These are phyloP conservation scores for Fraxinus latifolia DNA, from an alignment of 305 asterid species.

Conservation along the genomic window DNA sequence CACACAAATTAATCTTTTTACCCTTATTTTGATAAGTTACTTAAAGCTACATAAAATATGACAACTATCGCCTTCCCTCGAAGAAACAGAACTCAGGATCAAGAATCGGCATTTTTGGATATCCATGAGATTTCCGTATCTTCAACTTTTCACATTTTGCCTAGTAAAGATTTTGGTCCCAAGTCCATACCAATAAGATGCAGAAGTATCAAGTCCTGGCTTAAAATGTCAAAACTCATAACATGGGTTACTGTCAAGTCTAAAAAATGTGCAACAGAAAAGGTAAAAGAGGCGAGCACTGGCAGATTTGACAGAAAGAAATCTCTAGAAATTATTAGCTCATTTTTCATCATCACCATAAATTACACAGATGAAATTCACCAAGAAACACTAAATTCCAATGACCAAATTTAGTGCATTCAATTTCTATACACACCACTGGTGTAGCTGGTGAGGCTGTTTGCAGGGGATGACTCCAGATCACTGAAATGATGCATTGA, in stretches of 20 bases:
- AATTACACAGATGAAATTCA: not conserved
- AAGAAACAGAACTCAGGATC: no score
- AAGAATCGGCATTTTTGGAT: no score
- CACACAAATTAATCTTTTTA: no score
- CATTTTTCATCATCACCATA: not conserved
- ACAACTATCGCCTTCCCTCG: no score
- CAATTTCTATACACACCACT: slow-evolving; percentile 8
- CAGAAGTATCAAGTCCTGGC: not conserved
- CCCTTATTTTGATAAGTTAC: no score
- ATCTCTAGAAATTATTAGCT: not conserved
- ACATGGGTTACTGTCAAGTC: not conserved
- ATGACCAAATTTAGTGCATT: slow-evolving; percentile 13
- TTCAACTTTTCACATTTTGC: no score
- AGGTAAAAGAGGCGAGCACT: no score
- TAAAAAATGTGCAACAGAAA: not conserved
- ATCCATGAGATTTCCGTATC: no score
- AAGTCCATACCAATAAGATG: not conserved
- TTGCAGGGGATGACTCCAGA: slow-evolving; percentile 49
- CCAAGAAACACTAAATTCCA: not conserved
- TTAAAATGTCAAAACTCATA: not conserved
- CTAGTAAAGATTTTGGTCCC: not conserved
- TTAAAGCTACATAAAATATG: no score
- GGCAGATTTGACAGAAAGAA: no score
- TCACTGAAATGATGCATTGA: slow-evolving; percentile 26
- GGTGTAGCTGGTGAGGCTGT: slow-evolving; percentile 64